These are phyloP conservation scores for Penicillium paradoxum DNA, from an alignment of 495 filamentous ascomycete species.

Conservation along the genomic window DNA sequence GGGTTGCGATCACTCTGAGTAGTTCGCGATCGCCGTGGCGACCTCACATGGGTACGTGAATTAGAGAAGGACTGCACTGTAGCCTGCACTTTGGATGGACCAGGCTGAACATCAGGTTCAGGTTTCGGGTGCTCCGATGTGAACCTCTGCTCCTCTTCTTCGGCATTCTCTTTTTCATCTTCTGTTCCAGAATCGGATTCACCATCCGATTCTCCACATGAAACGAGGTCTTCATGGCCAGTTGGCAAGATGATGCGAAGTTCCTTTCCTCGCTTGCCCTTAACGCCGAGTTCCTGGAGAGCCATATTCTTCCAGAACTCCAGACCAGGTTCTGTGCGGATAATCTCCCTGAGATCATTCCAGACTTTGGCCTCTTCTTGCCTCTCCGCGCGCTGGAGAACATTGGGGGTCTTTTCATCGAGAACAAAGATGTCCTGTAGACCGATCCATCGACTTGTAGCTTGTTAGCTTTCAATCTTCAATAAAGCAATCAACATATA, in stretches of 20 bases:
- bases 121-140: not conserved
- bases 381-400: not conserved
- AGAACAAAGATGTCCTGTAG: slow-evolving; percentile 11
- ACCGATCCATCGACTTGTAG: slow-evolving; percentile 4
- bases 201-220: not conserved
- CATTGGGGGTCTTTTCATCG: not conserved
- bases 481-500: not conserved
- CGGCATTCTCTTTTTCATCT: not conserved
- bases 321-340: not conserved
- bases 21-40: too few species aligned
- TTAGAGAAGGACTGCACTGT: not conserved
- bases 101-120: too few species aligned
- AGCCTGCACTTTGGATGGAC: not conserved
- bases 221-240: slow-evolving; percentile 4
- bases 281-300: not conserved
- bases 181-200: not conserved
- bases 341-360: slow-evolving; percentile 3
- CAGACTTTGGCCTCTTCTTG: slow-evolving; percentile 5
- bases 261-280: slow-evolving; percentile 14
- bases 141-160: not conserved
- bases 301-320: slow-evolving; percentile 19
- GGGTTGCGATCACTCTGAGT: too few species aligned
- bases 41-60: not conserved
- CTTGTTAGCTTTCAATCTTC: not conserved
- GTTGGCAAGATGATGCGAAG: slow-evolving; percentile 4